Base-by-base conservation (phyloP, 441 rosid genomes). In the Eutrema salsugineum region DNA sequence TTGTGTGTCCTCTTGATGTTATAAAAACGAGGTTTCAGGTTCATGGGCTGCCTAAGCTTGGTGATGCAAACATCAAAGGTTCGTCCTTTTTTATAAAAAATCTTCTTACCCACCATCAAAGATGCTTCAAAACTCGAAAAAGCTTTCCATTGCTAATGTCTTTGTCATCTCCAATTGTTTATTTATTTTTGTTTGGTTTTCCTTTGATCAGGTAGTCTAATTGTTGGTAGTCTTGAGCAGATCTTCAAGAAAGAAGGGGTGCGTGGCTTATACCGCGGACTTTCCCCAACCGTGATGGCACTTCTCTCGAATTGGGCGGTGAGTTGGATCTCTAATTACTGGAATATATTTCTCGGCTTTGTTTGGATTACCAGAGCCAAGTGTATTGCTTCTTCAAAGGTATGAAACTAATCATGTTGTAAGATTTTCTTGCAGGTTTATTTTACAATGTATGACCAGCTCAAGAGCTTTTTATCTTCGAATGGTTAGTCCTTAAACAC, bases 261-360 rank as follows among this genome's bases (percentile, higher is more conserved):
- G 48, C 87, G 85, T 71, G 93, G 93, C 39, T 76, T 86, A 81
- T 88, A 86, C 73, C 83, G 86, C 0, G 91, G 93, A 0, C 91
- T 88, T 61, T 69, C 88, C 38, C 93, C 93, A 5, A 86, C 88
- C 28, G 87, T 80, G 16, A 76, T 85, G 80, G 91, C 91, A 5
- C 82, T 86, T 66, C 83, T 88, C 71, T 84, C 83, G 1, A 85
- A 88, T 73, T 88, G 93, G 93, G 93, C 93, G 5, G 91, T 88
- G 64, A 74, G 89, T 82, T 33, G 1, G 1, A 27, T 3, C 65
- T 24, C n/a, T 24, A 16, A 1, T 17, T 7, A 19, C 22, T 11
- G 35, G 19, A 10, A 39, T n/a, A n/a, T n/a, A n/a, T n/a, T n/a
- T n/a, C n/a, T n/a, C n/a, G n/a, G n/a, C n/a, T n/a, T 48, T 8